Evolutionary conservation across 495 filamentous ascomycete genomes (phyloP), one percentile per base, ranked within the genome.

Genomic region (Amorphotheca resinae): DNA sequence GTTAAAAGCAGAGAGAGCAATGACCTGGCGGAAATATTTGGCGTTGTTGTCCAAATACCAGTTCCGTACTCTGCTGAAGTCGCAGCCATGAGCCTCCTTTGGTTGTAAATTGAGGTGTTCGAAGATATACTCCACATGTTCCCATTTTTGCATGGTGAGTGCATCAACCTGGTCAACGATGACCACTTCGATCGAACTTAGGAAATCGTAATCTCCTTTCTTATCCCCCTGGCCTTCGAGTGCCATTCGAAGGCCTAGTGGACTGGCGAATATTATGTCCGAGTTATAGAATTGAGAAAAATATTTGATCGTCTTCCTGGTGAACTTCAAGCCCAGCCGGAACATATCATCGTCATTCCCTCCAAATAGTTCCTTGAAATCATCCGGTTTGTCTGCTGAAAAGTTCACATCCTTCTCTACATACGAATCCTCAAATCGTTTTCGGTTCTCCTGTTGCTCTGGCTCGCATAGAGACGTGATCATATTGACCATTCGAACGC

Each of bases 331-430:
- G 21, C 89, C 91, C 1, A 96, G 60, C 15, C 87, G 74, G 70
- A 95, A 98, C 73, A 89, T 85, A 63, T 96, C 91, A 51, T 96
- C 89, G 56, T 94, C 85, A 60, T 93, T 95, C 32, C 91, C 91
- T 35, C 71, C 77, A 51, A 98, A 98, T 2, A 98, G 70, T 38
- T 93, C 91, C 9, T 72, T 72, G 63, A 94, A 95, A 59, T 95
- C 91, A 3, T 77, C 79, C 1, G 88, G 81, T 59, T 87, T 87
- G 59, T 82, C 73, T 28, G 73, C 67, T 36, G 76, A 77, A 41
- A 76, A 74, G n/a, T 77, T 70, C 41, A 79, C 74, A 17, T 78
- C 70, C 15, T 73, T 68, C 16, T 77, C 63, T 4, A 77, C 67
- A 62, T 84, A 98, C 15, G 70, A 69, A 16, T 94, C 87, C 14